Conservation (phyloP, 805 yeast genomes). For the Spathaspora arborariae region DNA sequence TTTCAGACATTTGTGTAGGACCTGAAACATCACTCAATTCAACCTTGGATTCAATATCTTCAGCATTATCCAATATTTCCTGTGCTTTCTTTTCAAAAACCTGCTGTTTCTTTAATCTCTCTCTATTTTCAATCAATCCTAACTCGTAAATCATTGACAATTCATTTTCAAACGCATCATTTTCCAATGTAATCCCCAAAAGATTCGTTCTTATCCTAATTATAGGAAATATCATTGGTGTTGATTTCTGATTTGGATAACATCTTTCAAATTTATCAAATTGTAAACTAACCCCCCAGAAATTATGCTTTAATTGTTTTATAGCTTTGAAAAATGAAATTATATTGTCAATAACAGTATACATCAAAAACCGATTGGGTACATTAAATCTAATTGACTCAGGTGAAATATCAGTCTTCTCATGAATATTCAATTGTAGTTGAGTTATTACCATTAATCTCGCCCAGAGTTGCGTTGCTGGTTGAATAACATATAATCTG, state of each 20-base stretch:
- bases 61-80: slow-evolving; percentile 14
- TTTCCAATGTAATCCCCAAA: slow-evolving; percentile 67
- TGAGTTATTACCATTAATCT: slow-evolving; percentile 32
- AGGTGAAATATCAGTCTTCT: slow-evolving; percentile 20
- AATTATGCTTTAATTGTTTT: slow-evolving; percentile 53
- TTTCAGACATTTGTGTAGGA: background rate
- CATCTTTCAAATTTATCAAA: slow-evolving; percentile 28
- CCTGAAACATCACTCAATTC: slow-evolving; percentile 8
- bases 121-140: slow-evolving; percentile 63
- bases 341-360: slow-evolving; percentile 75
- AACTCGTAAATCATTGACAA: slow-evolving; percentile 60
- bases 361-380: slow-evolving; percentile 73
- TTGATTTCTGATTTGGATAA: slow-evolving; percentile 30
- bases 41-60: slow-evolving; percentile 10
- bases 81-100: slow-evolving; percentile 29
- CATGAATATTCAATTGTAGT: slow-evolving; percentile 12
- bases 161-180: slow-evolving; percentile 85
- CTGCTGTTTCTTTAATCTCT: slow-evolving; percentile 49
- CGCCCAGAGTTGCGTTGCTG: slow-evolving; percentile 42
- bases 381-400: slow-evolving; percentile 47
- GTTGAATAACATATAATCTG: slow-evolving; percentile 49
- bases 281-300: slow-evolving; percentile 27
- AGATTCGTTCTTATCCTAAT: slow-evolving; percentile 52
- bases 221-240: slow-evolving; percentile 49
- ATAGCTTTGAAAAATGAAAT: slow-evolving; percentile 64